Evolutionary conservation across 1,284 basidiomycete species (phyloP), one percentile per base, ranked within the genome.

Genomic region (Puccinia coronata): DNA sequence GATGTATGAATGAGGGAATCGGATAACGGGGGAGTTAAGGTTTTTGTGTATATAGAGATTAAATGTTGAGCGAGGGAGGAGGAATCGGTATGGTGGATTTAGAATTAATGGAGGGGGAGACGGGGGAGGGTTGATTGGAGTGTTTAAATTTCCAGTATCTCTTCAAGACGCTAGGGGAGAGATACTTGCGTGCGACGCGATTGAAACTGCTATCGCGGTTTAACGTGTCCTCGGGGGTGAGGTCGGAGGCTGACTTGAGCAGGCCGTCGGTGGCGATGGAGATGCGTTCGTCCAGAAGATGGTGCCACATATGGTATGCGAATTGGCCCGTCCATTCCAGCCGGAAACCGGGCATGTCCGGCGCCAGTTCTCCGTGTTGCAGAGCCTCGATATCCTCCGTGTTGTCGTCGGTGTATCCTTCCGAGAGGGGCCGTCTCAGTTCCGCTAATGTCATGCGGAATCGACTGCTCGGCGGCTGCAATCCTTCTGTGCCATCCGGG

Each of bases 241-340:
- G n/a, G 28, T 80, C 51, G 25, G 23, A n/a, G 1, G 69, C 55
- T 25, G 67, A 71, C 14, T 53, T 57, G 34, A 80, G 47, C 41
- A 71, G 47, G 9, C 53, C 77, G 34, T 80, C 69, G 41, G 77
- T 80, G 14, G 77, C 77, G 28, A 80, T 59, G 2, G 67, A 71
- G 28, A 80, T 80, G 18, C 77, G 28, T 71, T 80, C 77, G 43
- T 70, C 77, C 20, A 80, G 41, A 11, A 80, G 43, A 72, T 80
- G 77, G 72, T 80, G 77, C 77, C 77, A 80, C 77, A 80, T 80
- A 41, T 80, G 77, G 61, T 80, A 80, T 18, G 77, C 77, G 53
- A 43, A 80, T 72, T 80, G 77, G 31, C 67, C 67, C 28, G 77
- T 70, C 34, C 61, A 65, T 69, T 78, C 75, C 18, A 78, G 39